Percentiles rank a stretch among this genome's conserved stretches.
Conservation (phyloP, 1,284 basidiomycete genomes). For the Athelia psychrophila region DNA sequence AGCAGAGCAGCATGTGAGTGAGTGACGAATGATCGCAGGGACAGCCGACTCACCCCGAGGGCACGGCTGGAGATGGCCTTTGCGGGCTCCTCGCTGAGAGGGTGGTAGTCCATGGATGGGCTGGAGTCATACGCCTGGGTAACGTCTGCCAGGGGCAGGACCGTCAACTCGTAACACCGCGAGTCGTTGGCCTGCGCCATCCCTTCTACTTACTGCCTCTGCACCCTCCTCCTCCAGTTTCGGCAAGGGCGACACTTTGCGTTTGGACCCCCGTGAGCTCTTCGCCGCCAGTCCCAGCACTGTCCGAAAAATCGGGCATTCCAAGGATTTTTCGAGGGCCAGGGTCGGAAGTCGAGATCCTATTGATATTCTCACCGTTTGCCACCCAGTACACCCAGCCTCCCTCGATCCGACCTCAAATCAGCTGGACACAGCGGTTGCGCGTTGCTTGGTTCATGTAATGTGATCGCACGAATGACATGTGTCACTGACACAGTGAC, state of each 20-base stretch:
- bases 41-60: slow-evolving; percentile 37
- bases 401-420: too few relatives aligned
- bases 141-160: slow-evolving; percentile 60
- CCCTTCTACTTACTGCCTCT: slow-evolving; percentile 19
- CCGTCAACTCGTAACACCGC: slow-evolving; percentile 61
- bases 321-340: too few relatives aligned
- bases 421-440: too few relatives aligned
- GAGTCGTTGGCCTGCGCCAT: slow-evolving; percentile 38
- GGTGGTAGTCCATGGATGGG: slow-evolving; percentile 4
- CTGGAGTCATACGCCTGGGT: slow-evolving; percentile 46
- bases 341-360: too few relatives aligned
- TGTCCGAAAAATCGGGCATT: too few relatives aligned
- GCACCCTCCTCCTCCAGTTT: slow-evolving; percentile 43
- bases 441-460: too few relatives aligned
- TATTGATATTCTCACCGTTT: too few relatives aligned
- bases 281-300: slow-evolving; percentile 18
- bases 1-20: slow-evolving; percentile 16
- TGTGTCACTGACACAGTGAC: too few relatives aligned
- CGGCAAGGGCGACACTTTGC: slow-evolving; percentile 25
- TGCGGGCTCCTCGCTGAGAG: slow-evolving; percentile 23
- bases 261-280: slow-evolving; percentile 32
- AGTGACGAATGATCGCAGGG: slow-evolving; percentile 1
- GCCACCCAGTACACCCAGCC: too few relatives aligned
- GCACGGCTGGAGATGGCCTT: slow-evolving; percentile 19
- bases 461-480: too few relatives aligned